A percentile compares a stretch with the other conserved stretches of the same genome.
phyloP scores from a whole-genome alignment of 2,329 filamentous ascomycete species.

The Cladophialophora chaetospira region DNA sequence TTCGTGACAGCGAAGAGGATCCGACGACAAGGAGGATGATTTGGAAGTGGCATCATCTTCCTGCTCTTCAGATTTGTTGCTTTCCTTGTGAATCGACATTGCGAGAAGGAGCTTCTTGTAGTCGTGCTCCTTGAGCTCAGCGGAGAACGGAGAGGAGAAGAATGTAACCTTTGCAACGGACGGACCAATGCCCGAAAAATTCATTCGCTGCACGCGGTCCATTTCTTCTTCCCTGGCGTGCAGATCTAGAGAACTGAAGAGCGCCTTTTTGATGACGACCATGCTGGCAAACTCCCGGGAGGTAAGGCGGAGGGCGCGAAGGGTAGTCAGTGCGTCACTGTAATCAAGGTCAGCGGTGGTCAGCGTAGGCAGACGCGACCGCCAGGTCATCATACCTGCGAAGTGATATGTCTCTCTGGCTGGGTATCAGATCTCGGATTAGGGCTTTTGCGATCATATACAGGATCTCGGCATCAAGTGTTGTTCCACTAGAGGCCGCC shows the following conservation, averaged over 20 bases:
- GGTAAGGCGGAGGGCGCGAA: conserved; percentile 2
- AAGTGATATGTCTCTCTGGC: too few relatives aligned
- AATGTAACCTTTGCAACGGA: conserved; percentile 3
- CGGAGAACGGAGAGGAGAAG: not conserved
- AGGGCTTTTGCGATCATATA: too few relatives aligned
- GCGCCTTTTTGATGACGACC: conserved; percentile 1
- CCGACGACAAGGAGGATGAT: too few relatives aligned
- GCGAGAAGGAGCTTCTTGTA: not conserved
- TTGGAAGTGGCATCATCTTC: too few relatives aligned
- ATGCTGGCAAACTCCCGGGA: conserved; percentile 8
- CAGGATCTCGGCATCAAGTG: too few relatives aligned
- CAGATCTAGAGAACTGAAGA: not conserved
- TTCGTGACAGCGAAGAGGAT: too few relatives aligned
- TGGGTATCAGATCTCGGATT: too few relatives aligned
- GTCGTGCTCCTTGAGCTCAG: not conserved
- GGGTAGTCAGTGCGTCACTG: not conserved
- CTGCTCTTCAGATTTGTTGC: too few relatives aligned
- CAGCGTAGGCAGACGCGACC: too few relatives aligned
- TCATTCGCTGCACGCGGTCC: not conserved
- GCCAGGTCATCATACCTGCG: not conserved
- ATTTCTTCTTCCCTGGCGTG: conserved; percentile 3
- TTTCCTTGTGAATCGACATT: too few relatives aligned
- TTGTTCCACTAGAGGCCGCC: too few relatives aligned
- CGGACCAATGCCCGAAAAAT: not conserved
- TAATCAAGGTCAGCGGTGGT: not conserved